Evolutionary conservation across 1,139 yeast species (phyloP), one percentile per base, ranked within the genome.

Genomic region (Suhomyces taliae): DNA sequence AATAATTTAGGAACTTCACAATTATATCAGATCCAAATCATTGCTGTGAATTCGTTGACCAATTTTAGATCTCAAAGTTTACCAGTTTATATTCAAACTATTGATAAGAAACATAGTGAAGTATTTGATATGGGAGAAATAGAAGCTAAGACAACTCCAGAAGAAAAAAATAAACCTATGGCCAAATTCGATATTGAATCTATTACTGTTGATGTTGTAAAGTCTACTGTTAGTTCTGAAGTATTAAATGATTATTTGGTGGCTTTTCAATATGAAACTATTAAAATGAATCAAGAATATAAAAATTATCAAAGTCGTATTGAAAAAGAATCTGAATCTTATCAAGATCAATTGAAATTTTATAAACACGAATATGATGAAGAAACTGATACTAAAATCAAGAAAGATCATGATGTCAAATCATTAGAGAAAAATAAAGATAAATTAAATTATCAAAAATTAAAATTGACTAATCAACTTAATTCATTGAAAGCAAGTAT

Each of bases 31-130:
- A 57, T 75, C 35, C 74, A 71, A 47, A 65, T 75, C 33, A 58
- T 72, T 14, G 78, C 78, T 7, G 64, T 72, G 34, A 74, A 75
- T 50, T 60, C 69, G 29, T 45, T 65, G 34, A 70, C 70, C 46
- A 67, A 69, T 47, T 75, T 70, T 55, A 55, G 71, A 33, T 66
- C 76, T 1, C 70, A 69, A 50, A 66, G 73, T 12, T 54, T 59
- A 12, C 65, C 76, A 0, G 69, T 73, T 1, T 71, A 51, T 47
- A 57, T 67, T 36, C 50, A 51, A 19, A 47, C 54, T 19, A 47
- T 51, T 24, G 42, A 44, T 27, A 41, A 43, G 11, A 46, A 41
- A 26, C 46, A 44, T 34, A 37, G 39, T 10, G 35, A 43, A 11
- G 24, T 32, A n/a, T 42, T 38, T 26, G 43, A 45, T 29, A 27